These are phyloP conservation scores for Cladobotryum mycophilum DNA, from an alignment of 2,329 filamentous ascomycete species.

Conservation along the genomic window DNA sequence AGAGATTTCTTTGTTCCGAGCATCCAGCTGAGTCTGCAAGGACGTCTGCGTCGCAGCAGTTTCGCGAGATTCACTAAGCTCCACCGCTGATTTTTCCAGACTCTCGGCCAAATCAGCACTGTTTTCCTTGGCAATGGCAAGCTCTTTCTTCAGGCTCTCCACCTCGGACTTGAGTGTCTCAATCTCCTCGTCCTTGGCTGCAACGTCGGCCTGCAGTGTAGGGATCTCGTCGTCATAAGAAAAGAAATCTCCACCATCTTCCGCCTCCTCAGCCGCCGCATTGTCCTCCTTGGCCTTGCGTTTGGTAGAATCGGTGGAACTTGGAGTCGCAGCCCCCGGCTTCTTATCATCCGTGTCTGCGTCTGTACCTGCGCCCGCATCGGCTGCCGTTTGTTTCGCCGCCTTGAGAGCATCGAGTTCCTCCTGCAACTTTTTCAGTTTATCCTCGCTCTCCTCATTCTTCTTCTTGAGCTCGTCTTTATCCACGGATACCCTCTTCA, in stretches of 20 bases:
- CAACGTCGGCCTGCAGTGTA: conserved; percentile 68
- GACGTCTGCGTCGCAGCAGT: conserved; percentile 34
- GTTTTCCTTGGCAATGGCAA: conserved; percentile 66
- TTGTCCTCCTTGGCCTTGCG: conserved; percentile 37
- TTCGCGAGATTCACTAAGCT: conserved; percentile 47
- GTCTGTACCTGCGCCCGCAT: conserved; percentile 22
- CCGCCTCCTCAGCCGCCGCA: conserved; percentile 21
- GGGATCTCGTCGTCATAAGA: conserved; percentile 86
- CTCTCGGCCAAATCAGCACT: conserved; percentile 59
- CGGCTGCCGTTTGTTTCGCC: conserved; percentile 20
- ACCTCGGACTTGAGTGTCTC: conserved; percentile 65
- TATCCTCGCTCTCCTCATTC: conserved; percentile 60
- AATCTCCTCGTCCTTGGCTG: conserved; percentile 64
- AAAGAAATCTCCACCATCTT: conserved; percentile 68
- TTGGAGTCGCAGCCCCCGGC: not conserved
- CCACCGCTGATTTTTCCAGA: conserved; percentile 60
- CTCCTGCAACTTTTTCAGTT: conserved; percentile 54
- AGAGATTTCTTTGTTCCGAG: conserved; percentile 42
- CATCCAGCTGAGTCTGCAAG: conserved; percentile 44
- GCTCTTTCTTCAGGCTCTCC: conserved; percentile 59
- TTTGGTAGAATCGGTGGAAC: not conserved
- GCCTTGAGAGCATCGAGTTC: conserved; percentile 51
- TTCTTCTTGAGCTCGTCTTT: conserved; percentile 75
- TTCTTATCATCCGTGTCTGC: conserved; percentile 4
- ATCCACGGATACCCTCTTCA: conserved; percentile 79